Evolutionary conservation across 2,329 filamentous ascomycete genomes (phyloP).

Genomic region (Ophiocordyceps camponoti-rufipedis): DNA sequence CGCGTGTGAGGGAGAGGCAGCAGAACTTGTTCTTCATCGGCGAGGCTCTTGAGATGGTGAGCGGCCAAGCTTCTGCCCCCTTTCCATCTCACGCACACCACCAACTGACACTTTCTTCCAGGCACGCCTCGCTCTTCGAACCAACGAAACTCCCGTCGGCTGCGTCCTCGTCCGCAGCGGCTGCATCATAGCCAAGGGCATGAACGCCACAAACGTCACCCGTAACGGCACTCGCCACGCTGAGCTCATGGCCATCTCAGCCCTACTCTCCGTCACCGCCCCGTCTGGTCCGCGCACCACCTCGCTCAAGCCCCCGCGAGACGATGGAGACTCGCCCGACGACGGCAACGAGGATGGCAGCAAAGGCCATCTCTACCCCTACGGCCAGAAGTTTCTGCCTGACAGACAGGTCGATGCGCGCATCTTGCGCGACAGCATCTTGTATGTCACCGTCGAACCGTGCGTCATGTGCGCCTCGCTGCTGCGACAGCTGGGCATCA

Average conservation of each 20-base stretch:
- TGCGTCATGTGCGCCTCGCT: conserved; percentile 98
- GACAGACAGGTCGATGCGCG: conserved; percentile 41
- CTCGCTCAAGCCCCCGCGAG: too few relatives aligned
- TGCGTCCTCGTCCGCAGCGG: conserved; percentile 78
- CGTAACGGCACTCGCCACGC: conserved; percentile 87
- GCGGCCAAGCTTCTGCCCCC: conserved; percentile 5
- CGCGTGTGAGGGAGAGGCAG: conserved; percentile 10
- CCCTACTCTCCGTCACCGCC: conserved; percentile 26
- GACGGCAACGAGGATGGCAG: not conserved
- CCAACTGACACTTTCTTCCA: conserved; percentile 15
- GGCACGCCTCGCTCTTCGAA: conserved; percentile 70
- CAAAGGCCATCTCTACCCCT: conserved; percentile 22
- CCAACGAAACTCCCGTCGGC: conserved; percentile 88
- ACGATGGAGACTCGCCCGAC: too few relatives aligned
- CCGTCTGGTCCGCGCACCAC: too few relatives aligned
- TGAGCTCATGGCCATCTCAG: conserved; percentile 72
- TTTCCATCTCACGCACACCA: not conserved
- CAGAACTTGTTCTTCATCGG: conserved; percentile 48
- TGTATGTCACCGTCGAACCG: conserved; percentile 96
- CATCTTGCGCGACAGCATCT: conserved; percentile 51
- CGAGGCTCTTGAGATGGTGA: conserved; percentile 72
- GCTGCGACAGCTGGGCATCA: conserved; percentile 72
- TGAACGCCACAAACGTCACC: conserved; percentile 92
- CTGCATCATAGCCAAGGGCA: conserved; percentile 68
- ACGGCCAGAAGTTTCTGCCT: conserved; percentile 39